A percentile compares a stretch with the other conserved stretches of the same genome.
phyloP scores from a whole-genome alignment of 192 early-diverging fungal species.

The Podochytrium sp. region DNA sequence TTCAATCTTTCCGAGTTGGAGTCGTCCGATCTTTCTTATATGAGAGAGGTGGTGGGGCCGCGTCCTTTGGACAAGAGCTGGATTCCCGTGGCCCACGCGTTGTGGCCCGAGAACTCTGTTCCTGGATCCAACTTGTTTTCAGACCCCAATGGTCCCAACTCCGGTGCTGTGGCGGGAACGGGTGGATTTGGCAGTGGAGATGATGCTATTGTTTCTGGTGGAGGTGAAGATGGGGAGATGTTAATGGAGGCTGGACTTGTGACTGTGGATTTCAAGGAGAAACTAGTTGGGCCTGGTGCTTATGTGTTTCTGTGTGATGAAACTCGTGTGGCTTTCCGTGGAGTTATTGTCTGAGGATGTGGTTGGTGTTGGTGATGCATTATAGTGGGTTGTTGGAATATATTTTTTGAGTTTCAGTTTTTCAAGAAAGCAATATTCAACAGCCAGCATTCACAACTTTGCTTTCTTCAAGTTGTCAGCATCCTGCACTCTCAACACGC shows the following conservation, averaged over 20 bases:
- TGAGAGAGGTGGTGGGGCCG: constrained; percentile 24
- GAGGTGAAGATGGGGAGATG: constrained; percentile 28
- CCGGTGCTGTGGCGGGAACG: constrained; percentile 19
- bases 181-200: constrained; percentile 24
- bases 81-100: constrained; percentile 26
- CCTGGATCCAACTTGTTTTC: constrained; percentile 27
- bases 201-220: constrained; percentile 14
- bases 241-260: constrained; percentile 26
- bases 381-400: too few species aligned
- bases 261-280: constrained; percentile 28
- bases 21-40: too few species aligned
- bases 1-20: background rate
- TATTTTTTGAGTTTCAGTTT: too few species aligned
- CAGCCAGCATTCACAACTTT: too few species aligned
- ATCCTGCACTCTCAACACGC: constrained; percentile 68
- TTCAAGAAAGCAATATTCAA: too few species aligned
- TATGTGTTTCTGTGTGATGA: constrained; percentile 37
- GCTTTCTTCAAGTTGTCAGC: constrained; percentile 33
- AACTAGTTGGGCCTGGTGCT: constrained; percentile 17
- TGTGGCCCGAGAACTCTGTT: constrained; percentile 32
- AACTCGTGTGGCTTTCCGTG: constrained; percentile 29
- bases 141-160: background rate
- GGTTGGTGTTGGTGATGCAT: too few species aligned
- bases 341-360: constrained; percentile 22
- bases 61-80: constrained; percentile 17